Conservation (phyloP, 2,329 filamentous ascomycete genomes). For the Emmonsiellopsis sp. region DNA sequence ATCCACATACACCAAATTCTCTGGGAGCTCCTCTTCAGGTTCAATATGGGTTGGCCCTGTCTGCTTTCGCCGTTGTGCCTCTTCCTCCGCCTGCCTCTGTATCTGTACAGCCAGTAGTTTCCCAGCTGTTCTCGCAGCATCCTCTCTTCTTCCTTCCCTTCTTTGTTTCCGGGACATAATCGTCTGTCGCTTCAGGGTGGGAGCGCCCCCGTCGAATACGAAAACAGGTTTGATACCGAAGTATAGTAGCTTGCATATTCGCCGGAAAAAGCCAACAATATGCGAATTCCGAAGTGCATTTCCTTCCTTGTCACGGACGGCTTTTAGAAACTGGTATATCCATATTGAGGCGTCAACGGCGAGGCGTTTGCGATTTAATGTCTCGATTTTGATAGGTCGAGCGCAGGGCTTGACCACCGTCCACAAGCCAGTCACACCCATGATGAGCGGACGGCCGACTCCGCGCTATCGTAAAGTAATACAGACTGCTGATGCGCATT, state of each 20-base stretch:
- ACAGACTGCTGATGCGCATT: background rate
- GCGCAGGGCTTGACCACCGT: slow-evolving; percentile 91
- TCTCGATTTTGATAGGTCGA: slow-evolving; percentile 90
- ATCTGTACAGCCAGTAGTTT: slow-evolving; percentile 91
- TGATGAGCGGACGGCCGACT: slow-evolving; percentile 27
- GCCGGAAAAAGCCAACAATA: slow-evolving; percentile 92
- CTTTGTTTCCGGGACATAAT: slow-evolving; percentile 68
- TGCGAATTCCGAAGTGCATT: slow-evolving; percentile 94
- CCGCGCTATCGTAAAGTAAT: background rate
- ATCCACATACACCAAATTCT: slow-evolving; percentile 78
- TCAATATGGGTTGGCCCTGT: slow-evolving; percentile 29
- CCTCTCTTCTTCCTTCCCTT: slow-evolving; percentile 80
- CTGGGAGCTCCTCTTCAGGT: slow-evolving; percentile 59
- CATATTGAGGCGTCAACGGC: slow-evolving; percentile 98
- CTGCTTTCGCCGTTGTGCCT: slow-evolving; percentile 53
- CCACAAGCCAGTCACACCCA: slow-evolving; percentile 99
- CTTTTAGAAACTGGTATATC: slow-evolving; percentile 99
- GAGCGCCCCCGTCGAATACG: slow-evolving; percentile 94
- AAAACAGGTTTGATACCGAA: slow-evolving; percentile 95
- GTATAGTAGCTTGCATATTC: slow-evolving; percentile 95
- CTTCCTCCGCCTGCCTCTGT: slow-evolving; percentile 80
- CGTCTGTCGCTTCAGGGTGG: slow-evolving; percentile 81
- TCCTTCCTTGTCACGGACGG: slow-evolving; percentile 95
- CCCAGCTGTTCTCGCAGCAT: slow-evolving; percentile 83
- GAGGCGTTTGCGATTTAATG: slow-evolving; percentile 88